Evolutionary conservation across 2,329 filamentous ascomycete genomes (phyloP), one percentile per base, ranked within the genome.

Genomic region (Arthroderma sp.): DNA sequence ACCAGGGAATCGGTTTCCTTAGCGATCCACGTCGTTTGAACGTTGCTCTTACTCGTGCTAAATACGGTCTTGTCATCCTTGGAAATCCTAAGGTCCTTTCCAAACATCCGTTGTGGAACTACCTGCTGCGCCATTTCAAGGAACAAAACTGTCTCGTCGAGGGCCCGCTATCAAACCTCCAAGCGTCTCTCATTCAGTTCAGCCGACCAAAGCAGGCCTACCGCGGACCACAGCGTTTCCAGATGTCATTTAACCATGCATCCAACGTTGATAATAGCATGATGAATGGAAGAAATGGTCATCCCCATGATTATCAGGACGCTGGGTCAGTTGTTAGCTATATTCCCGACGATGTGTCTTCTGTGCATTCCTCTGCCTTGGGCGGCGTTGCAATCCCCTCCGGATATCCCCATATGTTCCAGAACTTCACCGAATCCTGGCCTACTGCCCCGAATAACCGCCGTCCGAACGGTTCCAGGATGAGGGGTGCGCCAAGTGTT

Each of bases 21-120:
- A 97, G 91, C 60, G 93, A 98, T 66, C 93, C 93, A 55, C 88
- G 93, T 63, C 91, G 93, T 79, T 83, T 98, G 66, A 98, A 98
- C 68, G 93, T 98, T 21, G 93, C 91, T 39, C 80, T 98, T 63
- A 98, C 93, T 54, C 88, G 93, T 76, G 93, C 93, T 61, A 97
- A 96, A 74, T 98, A 91, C 67, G 93, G 93, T 59, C 78, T 97
- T 33, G 93, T 96, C 60, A 96, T 98, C 67, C 83, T 98, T 7
- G 93, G 93, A 62, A 98, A 98, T 68, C 93, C 93, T 33, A 97
- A 97, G 75, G 91, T 98, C 38, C 77, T 98, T 44, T 93, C 91
- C 41, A 98, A 98, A 78, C 93, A 98, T 70, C 93, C 95, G 61
- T 79, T 98, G 39, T 98, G 93, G 93, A 93, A 98, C 70, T 91